Conservation (phyloP, 306 rosid genomes). For the Cicer pinnatifidum region DNA sequence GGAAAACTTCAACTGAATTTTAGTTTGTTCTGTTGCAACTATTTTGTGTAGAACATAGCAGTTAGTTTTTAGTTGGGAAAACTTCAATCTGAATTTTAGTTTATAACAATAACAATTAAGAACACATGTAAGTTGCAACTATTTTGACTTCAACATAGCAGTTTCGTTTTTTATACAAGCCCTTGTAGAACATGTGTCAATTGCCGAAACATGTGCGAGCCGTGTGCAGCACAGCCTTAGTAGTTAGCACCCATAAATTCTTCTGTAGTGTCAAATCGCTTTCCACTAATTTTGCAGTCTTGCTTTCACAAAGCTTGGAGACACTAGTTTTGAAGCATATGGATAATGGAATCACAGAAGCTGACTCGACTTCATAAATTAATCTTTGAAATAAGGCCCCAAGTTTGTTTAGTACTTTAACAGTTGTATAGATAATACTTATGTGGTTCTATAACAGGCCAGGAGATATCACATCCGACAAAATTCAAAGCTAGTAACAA, state of each 20-base stretch:
- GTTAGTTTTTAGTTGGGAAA: too few relatives aligned
- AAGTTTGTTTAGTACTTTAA: conserved; percentile 4
- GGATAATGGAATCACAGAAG: conserved; percentile 5
- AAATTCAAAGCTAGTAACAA: conserved; percentile 12
- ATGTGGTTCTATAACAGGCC: neutral
- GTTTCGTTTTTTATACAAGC: neutral
- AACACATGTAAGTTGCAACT: too few relatives aligned
- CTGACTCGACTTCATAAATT: neutral
- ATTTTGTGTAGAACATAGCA: too few relatives aligned
- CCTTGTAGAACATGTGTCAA: neutral
- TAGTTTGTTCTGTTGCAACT: conserved; percentile 6
- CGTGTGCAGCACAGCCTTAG: neutral
- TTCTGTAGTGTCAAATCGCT: neutral
- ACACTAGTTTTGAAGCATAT: conserved; percentile 17
- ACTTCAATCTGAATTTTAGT: too few relatives aligned
- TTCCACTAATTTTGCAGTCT: neutral
- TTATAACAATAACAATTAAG: too few relatives aligned
- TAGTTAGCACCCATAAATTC: conserved; percentile 1
- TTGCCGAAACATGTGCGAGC: neutral
- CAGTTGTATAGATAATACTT: neutral
- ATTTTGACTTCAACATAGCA: neutral
- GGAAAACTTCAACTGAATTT: conserved; percentile 5
- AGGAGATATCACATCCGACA: neutral
- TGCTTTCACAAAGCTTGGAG: neutral
- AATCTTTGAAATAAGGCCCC: conserved; percentile 11